A percentile compares a stretch with the other conserved stretches of the same genome.
Conservation (phyloP, 2,329 filamentous ascomycete genomes). For the Rutstroemia sp. region DNA sequence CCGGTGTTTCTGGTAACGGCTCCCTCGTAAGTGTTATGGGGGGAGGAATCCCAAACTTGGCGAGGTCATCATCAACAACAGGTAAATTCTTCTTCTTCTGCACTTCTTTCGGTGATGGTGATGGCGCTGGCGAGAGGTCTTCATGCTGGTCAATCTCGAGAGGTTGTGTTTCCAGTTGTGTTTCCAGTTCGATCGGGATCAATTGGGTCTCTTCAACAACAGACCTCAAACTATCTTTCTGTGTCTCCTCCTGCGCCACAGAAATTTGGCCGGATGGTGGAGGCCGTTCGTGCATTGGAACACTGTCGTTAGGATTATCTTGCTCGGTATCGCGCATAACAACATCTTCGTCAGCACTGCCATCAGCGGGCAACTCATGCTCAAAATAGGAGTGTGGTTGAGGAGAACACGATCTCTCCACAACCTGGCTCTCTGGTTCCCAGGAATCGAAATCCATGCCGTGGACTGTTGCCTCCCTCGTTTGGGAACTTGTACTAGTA, state of each 20-base stretch:
- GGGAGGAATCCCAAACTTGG: too few species aligned
- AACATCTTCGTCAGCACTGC: not conserved
- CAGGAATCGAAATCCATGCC: not conserved
- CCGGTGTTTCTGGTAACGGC: too few species aligned
- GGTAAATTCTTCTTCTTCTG: not conserved
- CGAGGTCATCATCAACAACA: too few species aligned
- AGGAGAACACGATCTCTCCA: not conserved
- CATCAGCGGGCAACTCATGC: not conserved
- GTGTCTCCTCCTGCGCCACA: not conserved
- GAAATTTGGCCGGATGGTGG: not conserved
- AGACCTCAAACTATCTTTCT: slow-evolving; percentile 10
- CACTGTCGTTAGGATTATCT: not conserved
- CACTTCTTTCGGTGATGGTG: not conserved
- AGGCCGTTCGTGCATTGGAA: not conserved
- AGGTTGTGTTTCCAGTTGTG: not conserved
- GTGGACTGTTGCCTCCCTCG: not conserved
- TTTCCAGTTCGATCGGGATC: slow-evolving; percentile 14
- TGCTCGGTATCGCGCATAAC: not conserved
- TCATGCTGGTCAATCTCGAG: not conserved
- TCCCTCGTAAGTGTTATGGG: too few species aligned
- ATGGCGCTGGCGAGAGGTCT: not conserved
- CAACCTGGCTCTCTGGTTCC: slow-evolving; percentile 14
- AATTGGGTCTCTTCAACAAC: slow-evolving; percentile 20
- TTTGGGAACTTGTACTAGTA: not conserved
- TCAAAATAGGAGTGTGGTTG: not conserved